Percentiles rank a stretch among this genome's conserved stretches.
phyloP scores from a whole-genome alignment of 2,329 filamentous ascomycete genomes.

The Fusarium continuum region DNA sequence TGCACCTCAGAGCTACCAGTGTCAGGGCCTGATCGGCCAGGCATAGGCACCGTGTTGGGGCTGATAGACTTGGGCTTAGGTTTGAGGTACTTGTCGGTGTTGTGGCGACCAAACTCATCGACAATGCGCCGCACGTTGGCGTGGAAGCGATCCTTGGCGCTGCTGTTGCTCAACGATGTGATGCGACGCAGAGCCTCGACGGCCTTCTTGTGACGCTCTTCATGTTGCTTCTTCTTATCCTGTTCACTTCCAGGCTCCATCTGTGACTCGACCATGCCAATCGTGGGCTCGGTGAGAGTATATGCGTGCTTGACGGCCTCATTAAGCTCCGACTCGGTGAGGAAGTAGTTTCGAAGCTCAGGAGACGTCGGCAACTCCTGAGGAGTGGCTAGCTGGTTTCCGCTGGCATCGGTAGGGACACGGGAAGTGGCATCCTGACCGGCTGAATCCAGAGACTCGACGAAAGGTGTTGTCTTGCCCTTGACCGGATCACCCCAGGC shows the following conservation, averaged over 20 bases:
- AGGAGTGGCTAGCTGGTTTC: slow-evolving; percentile 51
- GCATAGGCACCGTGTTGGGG: slow-evolving; percentile 53
- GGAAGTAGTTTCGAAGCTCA: slow-evolving; percentile 77
- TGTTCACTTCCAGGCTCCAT: slow-evolving; percentile 54
- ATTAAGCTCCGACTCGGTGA: slow-evolving; percentile 74
- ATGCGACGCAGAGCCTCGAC: slow-evolving; percentile 82
- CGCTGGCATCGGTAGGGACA: slow-evolving; percentile 53
- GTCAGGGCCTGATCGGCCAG: slow-evolving; percentile 80
- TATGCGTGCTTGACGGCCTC: slow-evolving; percentile 73
- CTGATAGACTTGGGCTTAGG: slow-evolving; percentile 64
- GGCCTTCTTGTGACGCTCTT: slow-evolving; percentile 70
- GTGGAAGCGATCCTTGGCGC: slow-evolving; percentile 78
- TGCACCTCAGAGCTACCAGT: slow-evolving; percentile 98
- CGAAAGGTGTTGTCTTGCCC: slow-evolving; percentile 81
- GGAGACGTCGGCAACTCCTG: slow-evolving; percentile 57
- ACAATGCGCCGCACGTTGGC: slow-evolving; percentile 88
- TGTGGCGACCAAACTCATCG: slow-evolving; percentile 88
- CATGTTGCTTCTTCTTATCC: slow-evolving; percentile 55
- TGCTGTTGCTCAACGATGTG: slow-evolving; percentile 78
- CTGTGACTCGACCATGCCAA: slow-evolving; percentile 48
- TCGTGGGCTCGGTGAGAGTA: slow-evolving; percentile 69
- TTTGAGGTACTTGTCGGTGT: slow-evolving; percentile 77
- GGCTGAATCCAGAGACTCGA: slow-evolving; percentile 80
- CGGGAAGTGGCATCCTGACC: slow-evolving; percentile 56
- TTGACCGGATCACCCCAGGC: slow-evolving; percentile 80